A percentile compares a stretch with the other conserved stretches of the same genome.
Evolutionary conservation across 129 eudicot species (phyloP).

Genomic region (Flaveria sonorensis): DNA sequence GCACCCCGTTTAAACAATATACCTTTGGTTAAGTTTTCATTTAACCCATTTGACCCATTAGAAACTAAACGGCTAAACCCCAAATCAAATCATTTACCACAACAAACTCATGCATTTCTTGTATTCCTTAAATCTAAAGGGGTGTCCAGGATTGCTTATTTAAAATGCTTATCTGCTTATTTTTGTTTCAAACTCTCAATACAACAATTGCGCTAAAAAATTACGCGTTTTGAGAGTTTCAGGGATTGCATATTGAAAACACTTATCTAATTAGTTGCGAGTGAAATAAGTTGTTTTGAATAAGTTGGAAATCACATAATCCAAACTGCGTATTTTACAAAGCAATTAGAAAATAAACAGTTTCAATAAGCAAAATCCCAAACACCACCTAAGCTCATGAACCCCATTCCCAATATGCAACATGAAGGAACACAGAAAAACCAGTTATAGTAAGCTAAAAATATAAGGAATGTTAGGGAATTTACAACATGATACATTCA

Average conservation of each 20-base stretch:
- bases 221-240: no score
- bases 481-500: background rate
- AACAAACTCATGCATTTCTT: background rate
- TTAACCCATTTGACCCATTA: background rate
- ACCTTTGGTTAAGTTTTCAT: background rate
- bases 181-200: no score
- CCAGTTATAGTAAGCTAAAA: background rate
- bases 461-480: background rate
- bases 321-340: no score
- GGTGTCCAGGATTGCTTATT: background rate
- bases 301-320: no score
- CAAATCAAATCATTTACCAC: conserved; percentile 1
- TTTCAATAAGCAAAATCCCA: background rate
- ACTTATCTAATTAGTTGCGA: no score
- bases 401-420: background rate
- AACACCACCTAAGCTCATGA: background rate
- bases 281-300: no score
- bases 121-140: background rate
- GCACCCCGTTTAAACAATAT: background rate
- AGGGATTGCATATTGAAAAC: no score
- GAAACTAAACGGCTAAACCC: background rate
- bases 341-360: background rate
- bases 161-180: background rate
- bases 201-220: no score
- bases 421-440: no score